Evolutionary conservation across 2,329 filamentous ascomycete genomes (phyloP).

Genomic region (Venturia pyrina): DNA sequence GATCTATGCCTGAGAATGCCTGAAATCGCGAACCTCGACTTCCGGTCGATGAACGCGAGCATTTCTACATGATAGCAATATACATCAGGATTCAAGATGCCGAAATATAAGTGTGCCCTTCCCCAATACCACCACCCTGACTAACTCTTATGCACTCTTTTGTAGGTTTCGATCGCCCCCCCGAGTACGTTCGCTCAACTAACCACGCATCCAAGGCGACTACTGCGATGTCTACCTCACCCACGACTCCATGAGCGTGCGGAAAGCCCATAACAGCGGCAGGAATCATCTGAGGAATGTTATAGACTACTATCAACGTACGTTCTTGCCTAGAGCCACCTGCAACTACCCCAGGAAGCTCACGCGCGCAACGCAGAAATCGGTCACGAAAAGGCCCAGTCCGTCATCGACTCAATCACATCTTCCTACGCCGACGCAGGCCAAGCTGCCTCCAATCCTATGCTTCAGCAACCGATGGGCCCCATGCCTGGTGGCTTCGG

Average conservation of each 20-base stretch:
- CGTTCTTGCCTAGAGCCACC: constrained; percentile 18
- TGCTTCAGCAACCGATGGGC: constrained; percentile 46
- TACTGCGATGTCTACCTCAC: constrained; percentile 99
- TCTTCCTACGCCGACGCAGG: constrained; percentile 91
- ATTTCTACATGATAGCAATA: neutral
- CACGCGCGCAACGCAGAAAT: constrained; percentile 53
- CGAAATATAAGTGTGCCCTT: constrained; percentile 61
- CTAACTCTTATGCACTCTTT: constrained; percentile 17
- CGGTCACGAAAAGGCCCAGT: constrained; percentile 95
- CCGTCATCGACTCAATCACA: constrained; percentile 96
- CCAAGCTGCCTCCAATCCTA: constrained; percentile 74
- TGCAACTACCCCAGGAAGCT: neutral
- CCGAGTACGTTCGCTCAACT: neutral
- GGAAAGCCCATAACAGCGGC: constrained; percentile 94
- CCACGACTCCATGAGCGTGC: constrained; percentile 99
- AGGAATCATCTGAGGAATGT: constrained; percentile 97
- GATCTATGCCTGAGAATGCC: neutral
- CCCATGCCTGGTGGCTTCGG: constrained; percentile 29
- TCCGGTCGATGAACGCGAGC: too few species aligned
- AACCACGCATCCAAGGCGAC: constrained; percentile 45
- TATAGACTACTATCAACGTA: constrained; percentile 95
- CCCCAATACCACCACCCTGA: constrained; percentile 10
- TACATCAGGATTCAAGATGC: constrained; percentile 53
- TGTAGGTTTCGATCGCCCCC: constrained; percentile 7
- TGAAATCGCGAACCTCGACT: neutral